Evolutionary conservation across 2,329 filamentous ascomycete species (phyloP).

Genomic region (Pseudogymnoascus sp.): DNA sequence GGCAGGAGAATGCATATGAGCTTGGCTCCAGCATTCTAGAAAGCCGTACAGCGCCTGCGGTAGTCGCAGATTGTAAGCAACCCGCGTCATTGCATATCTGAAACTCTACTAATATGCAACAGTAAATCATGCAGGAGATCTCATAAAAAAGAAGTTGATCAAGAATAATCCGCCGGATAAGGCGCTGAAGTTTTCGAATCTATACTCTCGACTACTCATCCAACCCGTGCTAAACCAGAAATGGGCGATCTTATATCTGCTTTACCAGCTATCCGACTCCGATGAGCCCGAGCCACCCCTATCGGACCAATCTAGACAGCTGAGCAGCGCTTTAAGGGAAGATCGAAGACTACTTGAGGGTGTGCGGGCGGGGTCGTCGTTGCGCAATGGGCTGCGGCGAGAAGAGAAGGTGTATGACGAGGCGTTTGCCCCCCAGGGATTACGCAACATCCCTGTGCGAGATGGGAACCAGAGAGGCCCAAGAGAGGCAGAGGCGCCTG

Average conservation of each 20-base stretch:
- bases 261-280: slow-evolving; percentile 73
- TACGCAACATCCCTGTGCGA: slow-evolving; percentile 29
- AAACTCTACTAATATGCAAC: slow-evolving; percentile 21
- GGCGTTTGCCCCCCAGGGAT: slow-evolving; percentile 47
- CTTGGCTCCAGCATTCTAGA: slow-evolving; percentile 41
- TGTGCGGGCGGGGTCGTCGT: slow-evolving; percentile 23
- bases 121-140: slow-evolving; percentile 83
- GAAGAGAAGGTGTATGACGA: slow-evolving; percentile 43
- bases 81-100: background rate
- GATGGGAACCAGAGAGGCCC: slow-evolving; percentile 28
- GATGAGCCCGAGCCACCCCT: background rate
- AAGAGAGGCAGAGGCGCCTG: slow-evolving; percentile 25
- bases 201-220: slow-evolving; percentile 83
- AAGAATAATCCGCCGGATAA: slow-evolving; percentile 66
- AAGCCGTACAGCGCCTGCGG: slow-evolving; percentile 27
- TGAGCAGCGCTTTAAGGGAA: slow-evolving; percentile 19
- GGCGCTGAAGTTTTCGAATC: slow-evolving; percentile 77
- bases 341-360: slow-evolving; percentile 11
- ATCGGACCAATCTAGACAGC: background rate
- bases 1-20: slow-evolving; percentile 55
- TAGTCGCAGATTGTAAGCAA: slow-evolving; percentile 30
- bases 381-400: slow-evolving; percentile 29
- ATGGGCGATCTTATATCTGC: slow-evolving; percentile 90
- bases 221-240: slow-evolving; percentile 90
- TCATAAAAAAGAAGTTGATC: slow-evolving; percentile 84